Evolutionary conservation across 2,329 filamentous ascomycete genomes (phyloP).

Genomic region (Rutstroemia sp.): DNA sequence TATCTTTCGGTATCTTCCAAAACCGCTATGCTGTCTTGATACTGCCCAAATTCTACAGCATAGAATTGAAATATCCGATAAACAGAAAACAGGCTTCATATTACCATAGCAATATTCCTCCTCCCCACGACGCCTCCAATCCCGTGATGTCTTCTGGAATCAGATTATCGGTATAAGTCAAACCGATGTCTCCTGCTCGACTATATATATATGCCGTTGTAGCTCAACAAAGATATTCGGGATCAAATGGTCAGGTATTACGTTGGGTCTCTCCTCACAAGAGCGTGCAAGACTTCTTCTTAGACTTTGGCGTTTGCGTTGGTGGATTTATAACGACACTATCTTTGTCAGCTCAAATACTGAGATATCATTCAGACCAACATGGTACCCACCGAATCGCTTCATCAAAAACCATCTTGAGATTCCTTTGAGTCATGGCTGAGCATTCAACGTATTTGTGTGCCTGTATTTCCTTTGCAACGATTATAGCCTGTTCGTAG

Average conservation of each 20-base stretch:
- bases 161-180: neutral
- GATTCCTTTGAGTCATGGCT: conserved; percentile 87
- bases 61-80: conserved; percentile 4
- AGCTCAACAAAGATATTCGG: no score
- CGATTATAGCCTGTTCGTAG: conserved; percentile 82
- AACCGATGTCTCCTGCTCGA: neutral
- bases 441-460: conserved; percentile 99
- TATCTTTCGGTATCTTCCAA: conserved; percentile 14
- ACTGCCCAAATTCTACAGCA: conserved; percentile 8
- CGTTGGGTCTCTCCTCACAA: conserved; percentile 37
- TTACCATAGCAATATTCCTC: conserved; percentile 1
- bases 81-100: conserved; percentile 6
- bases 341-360: conserved; percentile 5
- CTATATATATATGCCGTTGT: neutral
- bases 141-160: neutral
- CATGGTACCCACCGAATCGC: conserved; percentile 73
- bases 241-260: no score
- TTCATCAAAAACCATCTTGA: conserved; percentile 98
- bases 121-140: neutral
- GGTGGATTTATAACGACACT: conserved; percentile 68
- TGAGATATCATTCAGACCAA: neutral
- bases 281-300: conserved; percentile 60
- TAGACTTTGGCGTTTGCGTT: conserved; percentile 45
- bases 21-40: neutral
- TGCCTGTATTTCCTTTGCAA: conserved; percentile 89